phyloP scores from a whole-genome alignment of 2,329 filamentous ascomycete species.

The Periconia sp. region DNA sequence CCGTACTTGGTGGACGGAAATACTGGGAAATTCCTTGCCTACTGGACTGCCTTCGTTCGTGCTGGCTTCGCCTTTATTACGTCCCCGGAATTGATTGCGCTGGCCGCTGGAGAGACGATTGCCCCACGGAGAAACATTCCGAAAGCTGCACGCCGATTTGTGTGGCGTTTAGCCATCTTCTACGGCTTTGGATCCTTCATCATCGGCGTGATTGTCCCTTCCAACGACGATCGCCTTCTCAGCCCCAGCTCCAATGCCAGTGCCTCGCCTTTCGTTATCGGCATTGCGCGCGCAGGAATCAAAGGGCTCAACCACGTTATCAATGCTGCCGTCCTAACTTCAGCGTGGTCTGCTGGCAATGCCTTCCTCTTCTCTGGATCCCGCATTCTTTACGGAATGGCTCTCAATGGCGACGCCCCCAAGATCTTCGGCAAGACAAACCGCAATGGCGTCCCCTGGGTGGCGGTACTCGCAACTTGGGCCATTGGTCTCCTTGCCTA shows the following conservation, averaged over 20 bases:
- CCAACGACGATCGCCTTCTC: slow-evolving; percentile 56
- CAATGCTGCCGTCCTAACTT: slow-evolving; percentile 77
- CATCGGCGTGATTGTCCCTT: slow-evolving; percentile 66
- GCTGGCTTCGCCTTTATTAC: slow-evolving; percentile 54
- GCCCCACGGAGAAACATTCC: slow-evolving; percentile 54
- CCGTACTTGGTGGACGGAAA: slow-evolving; percentile 58
- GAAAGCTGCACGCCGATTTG: slow-evolving; percentile 59
- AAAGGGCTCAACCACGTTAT: slow-evolving; percentile 72
- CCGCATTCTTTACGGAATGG: slow-evolving; percentile 57
- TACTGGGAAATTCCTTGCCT: slow-evolving; percentile 68
- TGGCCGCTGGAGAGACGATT: slow-evolving; percentile 42
- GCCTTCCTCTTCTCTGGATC: slow-evolving; percentile 65
- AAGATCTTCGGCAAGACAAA: slow-evolving; percentile 56
- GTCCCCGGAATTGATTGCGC: slow-evolving; percentile 42
- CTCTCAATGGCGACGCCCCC: slow-evolving; percentile 59
- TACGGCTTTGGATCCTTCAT: slow-evolving; percentile 61
- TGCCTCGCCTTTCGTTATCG: slow-evolving; percentile 64
- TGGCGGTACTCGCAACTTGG: slow-evolving; percentile 46
- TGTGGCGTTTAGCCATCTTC: slow-evolving; percentile 62
- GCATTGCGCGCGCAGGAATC: slow-evolving; percentile 71
- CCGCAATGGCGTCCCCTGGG: slow-evolving; percentile 50
- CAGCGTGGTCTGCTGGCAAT: slow-evolving; percentile 74
- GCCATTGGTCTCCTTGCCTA: slow-evolving; percentile 55
- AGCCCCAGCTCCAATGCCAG: slow-evolving; percentile 39
- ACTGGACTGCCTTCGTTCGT: slow-evolving; percentile 61